A percentile compares a stretch with the other conserved stretches of the same genome.
phyloP scores from a whole-genome alignment of 1,139 yeast genomes.

The Insectozyma bohioensis region DNA sequence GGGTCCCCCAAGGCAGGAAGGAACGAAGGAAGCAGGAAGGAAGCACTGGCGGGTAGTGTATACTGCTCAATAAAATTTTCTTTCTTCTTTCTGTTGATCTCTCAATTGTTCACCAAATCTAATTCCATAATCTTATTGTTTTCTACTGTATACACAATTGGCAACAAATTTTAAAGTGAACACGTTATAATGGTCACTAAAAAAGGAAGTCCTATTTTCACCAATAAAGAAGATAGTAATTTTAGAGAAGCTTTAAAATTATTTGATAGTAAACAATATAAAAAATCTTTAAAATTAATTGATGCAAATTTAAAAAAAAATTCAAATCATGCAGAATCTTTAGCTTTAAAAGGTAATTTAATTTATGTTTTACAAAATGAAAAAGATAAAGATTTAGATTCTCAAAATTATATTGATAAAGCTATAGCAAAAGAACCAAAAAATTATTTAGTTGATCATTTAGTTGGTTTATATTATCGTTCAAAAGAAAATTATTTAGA shows the following conservation, averaged over 20 bases:
- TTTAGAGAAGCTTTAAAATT: constrained; percentile 81
- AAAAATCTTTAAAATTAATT: constrained; percentile 74
- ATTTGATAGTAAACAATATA: constrained; percentile 84
- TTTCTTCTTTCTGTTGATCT: no score
- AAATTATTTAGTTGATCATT: constrained; percentile 78
- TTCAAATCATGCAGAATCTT: constrained; percentile 74
- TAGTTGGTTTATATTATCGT: constrained; percentile 82
- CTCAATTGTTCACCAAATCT: no score
- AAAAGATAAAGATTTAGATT: constrained; percentile 46
- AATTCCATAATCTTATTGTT: no score
- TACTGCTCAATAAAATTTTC: no score
- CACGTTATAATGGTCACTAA: constrained; percentile 26
- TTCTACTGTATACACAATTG: no score
- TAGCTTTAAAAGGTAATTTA: constrained; percentile 82
- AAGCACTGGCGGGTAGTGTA: no score
- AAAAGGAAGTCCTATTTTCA: constrained; percentile 35
- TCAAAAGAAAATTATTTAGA: constrained; percentile 67
- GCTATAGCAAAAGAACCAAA: constrained; percentile 57
- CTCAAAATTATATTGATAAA: constrained; percentile 57
- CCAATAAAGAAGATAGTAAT: constrained; percentile 60
- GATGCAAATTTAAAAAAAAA: constrained; percentile 79
- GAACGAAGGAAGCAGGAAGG: no score
- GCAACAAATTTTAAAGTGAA: no score
- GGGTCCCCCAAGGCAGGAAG: no score
- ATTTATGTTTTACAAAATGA: constrained; percentile 52